These are phyloP conservation scores for Ceratocystis lukuohia DNA, from an alignment of 2,329 filamentous ascomycete genomes.

Conservation along the genomic window DNA sequence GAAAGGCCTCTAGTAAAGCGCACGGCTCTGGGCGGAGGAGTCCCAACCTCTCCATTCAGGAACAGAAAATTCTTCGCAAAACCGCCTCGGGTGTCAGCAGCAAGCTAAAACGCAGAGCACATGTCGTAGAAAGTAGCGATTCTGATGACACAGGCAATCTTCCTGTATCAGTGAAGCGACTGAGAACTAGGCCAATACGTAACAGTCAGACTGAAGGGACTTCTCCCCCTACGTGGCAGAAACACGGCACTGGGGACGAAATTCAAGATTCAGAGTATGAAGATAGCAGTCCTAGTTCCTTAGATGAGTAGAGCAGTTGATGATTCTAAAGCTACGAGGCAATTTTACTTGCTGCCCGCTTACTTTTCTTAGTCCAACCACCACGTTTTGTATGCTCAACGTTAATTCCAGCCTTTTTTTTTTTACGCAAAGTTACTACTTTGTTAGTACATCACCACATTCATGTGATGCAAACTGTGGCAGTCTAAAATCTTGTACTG, in stretches of 20 bases:
- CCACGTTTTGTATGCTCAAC: too few relatives aligned
- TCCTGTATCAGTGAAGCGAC: neutral
- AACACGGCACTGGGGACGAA: neutral
- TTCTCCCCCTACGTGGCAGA: neutral
- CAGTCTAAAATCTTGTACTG: too few relatives aligned
- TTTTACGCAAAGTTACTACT: too few relatives aligned
- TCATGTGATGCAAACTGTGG: neutral
- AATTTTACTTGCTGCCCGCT: neutral
- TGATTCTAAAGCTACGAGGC: neutral
- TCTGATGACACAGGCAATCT: neutral
- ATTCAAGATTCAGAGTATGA: conserved; percentile 8
- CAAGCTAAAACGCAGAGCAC: neutral
- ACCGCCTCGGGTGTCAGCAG: neutral
- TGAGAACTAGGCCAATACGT: neutral
- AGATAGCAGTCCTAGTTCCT: neutral
- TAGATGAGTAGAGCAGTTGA: neutral
- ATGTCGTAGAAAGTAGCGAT: neutral
- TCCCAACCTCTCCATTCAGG: neutral
- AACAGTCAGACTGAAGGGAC: too few relatives aligned
- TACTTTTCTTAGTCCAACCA: neutral
- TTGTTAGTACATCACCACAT: too few relatives aligned
- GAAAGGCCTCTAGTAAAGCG: neutral
- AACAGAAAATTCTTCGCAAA: neutral
- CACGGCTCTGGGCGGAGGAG: neutral
- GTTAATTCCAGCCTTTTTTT: too few relatives aligned